Percentiles rank a stretch among this genome's conserved stretches.
Conservation (phyloP, 768 basidiomycete genomes). For the Clitopilus hobsonii region DNA sequence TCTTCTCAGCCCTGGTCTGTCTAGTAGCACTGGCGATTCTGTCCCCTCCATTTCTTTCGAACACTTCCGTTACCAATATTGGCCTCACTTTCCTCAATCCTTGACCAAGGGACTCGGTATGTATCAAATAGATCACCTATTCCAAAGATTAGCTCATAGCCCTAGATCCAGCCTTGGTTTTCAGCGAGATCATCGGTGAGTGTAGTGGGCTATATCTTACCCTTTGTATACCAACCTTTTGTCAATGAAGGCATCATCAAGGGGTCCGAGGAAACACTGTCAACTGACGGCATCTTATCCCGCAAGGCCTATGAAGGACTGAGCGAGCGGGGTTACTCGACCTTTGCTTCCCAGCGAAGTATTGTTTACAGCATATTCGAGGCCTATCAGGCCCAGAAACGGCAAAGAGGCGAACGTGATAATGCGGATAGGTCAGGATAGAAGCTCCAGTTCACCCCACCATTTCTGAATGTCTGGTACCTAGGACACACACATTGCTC, state of each 20-base stretch:
- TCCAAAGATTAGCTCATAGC: neutral
- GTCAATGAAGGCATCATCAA: conserved; percentile 69
- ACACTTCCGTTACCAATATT: conserved; percentile 45
- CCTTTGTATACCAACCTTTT: neutral
- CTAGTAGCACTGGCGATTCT: too few relatives aligned
- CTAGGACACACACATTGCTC: conserved; percentile 50
- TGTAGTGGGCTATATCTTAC: neutral
- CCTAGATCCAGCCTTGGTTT: conserved; percentile 58
- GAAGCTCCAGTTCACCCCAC: conserved; percentile 1
- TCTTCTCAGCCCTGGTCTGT: neutral
- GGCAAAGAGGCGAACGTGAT: conserved; percentile 39
- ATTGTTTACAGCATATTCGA: conserved; percentile 51
- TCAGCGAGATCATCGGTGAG: conserved; percentile 62
- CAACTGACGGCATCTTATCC: conserved; percentile 30
- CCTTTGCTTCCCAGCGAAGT: conserved; percentile 46
- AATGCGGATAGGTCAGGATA: conserved; percentile 65
- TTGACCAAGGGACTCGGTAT: conserved; percentile 51
- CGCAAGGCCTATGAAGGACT: conserved; percentile 38
- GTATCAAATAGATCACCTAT: conserved; percentile 1
- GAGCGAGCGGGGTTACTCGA: conserved; percentile 47
- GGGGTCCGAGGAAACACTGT: conserved; percentile 56
- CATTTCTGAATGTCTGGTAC: neutral
- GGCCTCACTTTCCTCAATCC: conserved; percentile 51
- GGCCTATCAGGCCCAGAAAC: conserved; percentile 44
- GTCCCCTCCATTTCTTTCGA: conserved; percentile 4